Base-by-base conservation (phyloP, 2,329 filamentous ascomycete genomes). In the Hypoxylon rubiginosum region DNA sequence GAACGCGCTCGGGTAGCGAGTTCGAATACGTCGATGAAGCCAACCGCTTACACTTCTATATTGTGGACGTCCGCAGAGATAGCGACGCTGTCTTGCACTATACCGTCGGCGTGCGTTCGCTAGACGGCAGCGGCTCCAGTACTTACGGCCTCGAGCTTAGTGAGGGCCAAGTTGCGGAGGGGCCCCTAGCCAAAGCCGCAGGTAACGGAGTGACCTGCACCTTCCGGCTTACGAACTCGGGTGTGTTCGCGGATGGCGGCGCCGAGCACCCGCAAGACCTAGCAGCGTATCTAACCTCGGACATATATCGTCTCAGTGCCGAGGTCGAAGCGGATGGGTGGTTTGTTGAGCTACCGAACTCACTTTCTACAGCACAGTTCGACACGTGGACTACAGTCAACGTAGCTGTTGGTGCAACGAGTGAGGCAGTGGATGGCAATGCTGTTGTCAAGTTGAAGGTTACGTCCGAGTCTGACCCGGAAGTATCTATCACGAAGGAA, bases 1-100 rank as follows among this genome's bases (percentile, higher is more conserved):
- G 85, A 10, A 85, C 84, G 0, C 75, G 82, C 17, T 85, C 83
- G 0, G 84, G 84, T 4, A 85, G 83, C 30, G 69, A 84, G 71
- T 86, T 76, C 58, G 85, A 86, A 74, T 79, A 81, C 67, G 72
- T 81, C 6, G 85, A 87, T 66, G 74, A 77, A 68, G 73, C 79
- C 2, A 87, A 86, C 58, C 71, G 78, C 2, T 67, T 86, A 51
- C 84, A 86, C 64, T 80, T 86, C 21, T 87, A 86, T 70, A 76
- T 86, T 13, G 61, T 86, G 17, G 75, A 81, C 9, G 78, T 78
- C 9, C 75, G 79, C 19, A 79, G 83, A 2, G 81, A 84, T 60
- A 71, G 71, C 0, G 65, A 67, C 1, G 83, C 83, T 3, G 77
- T 85, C 0, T 71, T 87, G 7, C 82, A 79, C 24, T 87, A 86